phyloP scores from a whole-genome alignment of 1,284 basidiomycete genomes.

The Peniophora sp. region DNA sequence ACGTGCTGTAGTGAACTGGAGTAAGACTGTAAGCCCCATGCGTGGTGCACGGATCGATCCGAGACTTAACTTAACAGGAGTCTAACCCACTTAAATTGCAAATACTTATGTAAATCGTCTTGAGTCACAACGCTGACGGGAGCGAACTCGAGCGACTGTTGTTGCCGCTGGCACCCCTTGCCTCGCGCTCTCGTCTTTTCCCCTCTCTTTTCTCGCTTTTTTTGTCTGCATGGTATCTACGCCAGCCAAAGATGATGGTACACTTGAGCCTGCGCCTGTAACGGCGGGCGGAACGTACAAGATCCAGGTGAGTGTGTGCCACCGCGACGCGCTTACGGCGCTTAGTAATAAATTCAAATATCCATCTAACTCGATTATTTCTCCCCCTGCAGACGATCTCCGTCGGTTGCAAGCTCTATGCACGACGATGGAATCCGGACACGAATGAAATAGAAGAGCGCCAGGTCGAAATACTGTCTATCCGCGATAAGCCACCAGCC shows the following conservation, averaged over 20 bases:
- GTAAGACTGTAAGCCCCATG: too few species aligned
- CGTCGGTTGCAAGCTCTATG: conserved; percentile 91
- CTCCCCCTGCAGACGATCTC: conserved; percentile 51
- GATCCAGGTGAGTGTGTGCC: conserved; percentile 49
- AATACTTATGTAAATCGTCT: too few species aligned
- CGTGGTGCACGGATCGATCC: too few species aligned
- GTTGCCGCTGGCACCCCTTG: background rate
- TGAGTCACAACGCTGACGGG: too few species aligned
- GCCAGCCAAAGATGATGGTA: conserved; percentile 29
- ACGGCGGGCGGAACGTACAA: conserved; percentile 69
- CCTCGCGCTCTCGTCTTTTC: background rate
- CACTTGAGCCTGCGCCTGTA: conserved; percentile 53
- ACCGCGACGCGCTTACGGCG: conserved; percentile 3
- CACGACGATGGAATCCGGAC: conserved; percentile 68
- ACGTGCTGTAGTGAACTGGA: too few species aligned
- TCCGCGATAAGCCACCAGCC: conserved; percentile 68
- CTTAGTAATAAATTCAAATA: conserved; percentile 11
- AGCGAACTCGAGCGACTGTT: background rate
- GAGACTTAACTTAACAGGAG: too few species aligned
- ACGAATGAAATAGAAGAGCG: conserved; percentile 73
- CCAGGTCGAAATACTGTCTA: conserved; percentile 89
- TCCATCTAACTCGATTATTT: conserved; percentile 9
- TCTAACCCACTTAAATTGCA: too few species aligned
- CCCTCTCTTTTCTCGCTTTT: background rate
- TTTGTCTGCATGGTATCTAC: conserved; percentile 9